Evolutionary conservation across 2,329 filamentous ascomycete genomes (phyloP).

Genomic region (Arthrobotrys iridis): DNA sequence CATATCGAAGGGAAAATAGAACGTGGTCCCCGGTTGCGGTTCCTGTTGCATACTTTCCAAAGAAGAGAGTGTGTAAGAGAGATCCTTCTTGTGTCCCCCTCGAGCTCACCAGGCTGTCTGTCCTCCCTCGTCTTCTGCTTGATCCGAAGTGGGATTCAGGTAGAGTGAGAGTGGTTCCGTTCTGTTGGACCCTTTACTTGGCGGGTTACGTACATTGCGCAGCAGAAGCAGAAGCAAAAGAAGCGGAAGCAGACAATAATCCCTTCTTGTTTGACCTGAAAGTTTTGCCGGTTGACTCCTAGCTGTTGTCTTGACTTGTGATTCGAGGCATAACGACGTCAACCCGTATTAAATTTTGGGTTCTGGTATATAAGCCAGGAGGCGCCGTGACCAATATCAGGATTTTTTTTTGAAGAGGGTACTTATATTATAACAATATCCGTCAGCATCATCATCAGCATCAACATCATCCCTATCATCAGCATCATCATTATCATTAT

Average conservation of each 20-base stretch:
- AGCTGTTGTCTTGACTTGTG: too few relatives aligned
- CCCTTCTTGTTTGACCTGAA: too few relatives aligned
- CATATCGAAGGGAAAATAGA: constrained; percentile 25
- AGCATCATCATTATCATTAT: not conserved
- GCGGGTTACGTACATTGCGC: constrained; percentile 5
- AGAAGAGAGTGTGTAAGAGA: too few relatives aligned
- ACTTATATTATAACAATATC: too few relatives aligned
- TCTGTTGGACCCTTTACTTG: constrained; percentile 7
- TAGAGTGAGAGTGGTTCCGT: constrained; percentile 41
- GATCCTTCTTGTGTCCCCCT: constrained; percentile 3
- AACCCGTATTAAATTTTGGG: constrained; percentile 19
- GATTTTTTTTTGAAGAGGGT: too few relatives aligned
- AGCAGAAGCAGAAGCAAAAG: not conserved
- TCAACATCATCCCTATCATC: not conserved
- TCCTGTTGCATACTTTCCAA: constrained; percentile 13
- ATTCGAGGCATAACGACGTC: constrained; percentile 30
- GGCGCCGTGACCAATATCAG: not conserved
- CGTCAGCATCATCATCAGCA: too few relatives aligned
- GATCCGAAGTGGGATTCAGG: not conserved
- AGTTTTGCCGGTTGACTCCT: too few relatives aligned
- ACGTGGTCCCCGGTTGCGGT: constrained; percentile 45
- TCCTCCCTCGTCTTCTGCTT: not conserved
- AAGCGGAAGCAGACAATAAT: too few relatives aligned
- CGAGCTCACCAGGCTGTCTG: too few relatives aligned
- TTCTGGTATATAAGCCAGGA: constrained; percentile 36